These are phyloP conservation scores for Naegleria fowleri DNA, from an alignment of 208 protist genomes.

Conservation along the genomic window DNA sequence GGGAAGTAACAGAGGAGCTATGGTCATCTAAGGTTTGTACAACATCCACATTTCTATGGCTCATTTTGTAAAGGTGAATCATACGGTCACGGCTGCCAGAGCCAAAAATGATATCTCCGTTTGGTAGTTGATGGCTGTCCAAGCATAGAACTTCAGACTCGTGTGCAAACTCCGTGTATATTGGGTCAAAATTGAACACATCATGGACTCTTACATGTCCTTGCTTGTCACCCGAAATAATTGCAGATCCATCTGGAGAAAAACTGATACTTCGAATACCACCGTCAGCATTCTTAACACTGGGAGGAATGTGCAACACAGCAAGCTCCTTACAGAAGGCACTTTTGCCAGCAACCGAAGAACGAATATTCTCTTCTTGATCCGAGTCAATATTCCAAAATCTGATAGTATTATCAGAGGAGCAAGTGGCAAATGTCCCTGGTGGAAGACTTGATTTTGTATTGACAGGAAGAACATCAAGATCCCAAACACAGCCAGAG, in stretches of 20 bases:
- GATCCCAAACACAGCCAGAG: constrained; percentile 36
- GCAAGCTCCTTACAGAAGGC: constrained; percentile 28
- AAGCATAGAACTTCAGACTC: constrained; percentile 35
- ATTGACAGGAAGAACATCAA: constrained; percentile 28
- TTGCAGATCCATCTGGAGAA: constrained; percentile 26
- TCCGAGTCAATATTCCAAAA: constrained; percentile 36
- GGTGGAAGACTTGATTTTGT: neutral
- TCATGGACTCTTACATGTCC: constrained; percentile 29
- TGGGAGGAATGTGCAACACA: neutral
- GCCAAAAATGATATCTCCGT: constrained; percentile 7
- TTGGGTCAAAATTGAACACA: neutral
- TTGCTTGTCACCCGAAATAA: constrained; percentile 36
- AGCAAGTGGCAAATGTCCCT: constrained; percentile 37
- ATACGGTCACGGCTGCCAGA: constrained; percentile 29
- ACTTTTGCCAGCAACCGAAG: neutral
- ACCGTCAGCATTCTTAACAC: neutral
- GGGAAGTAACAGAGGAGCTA: constrained; percentile 25
- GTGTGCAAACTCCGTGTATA: constrained; percentile 6
- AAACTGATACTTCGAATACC: constrained; percentile 38
- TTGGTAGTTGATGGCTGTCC: constrained; percentile 15
- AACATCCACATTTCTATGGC: neutral
- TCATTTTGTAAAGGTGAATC: constrained; percentile 34
- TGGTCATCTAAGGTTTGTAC: constrained; percentile 38
- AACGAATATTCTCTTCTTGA: neutral
- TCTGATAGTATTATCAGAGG: constrained; percentile 37